A percentile compares a stretch with the other conserved stretches of the same genome.
Conservation (phyloP, 2,329 filamentous ascomycete genomes). For the Thielaviopsis euricoi region DNA sequence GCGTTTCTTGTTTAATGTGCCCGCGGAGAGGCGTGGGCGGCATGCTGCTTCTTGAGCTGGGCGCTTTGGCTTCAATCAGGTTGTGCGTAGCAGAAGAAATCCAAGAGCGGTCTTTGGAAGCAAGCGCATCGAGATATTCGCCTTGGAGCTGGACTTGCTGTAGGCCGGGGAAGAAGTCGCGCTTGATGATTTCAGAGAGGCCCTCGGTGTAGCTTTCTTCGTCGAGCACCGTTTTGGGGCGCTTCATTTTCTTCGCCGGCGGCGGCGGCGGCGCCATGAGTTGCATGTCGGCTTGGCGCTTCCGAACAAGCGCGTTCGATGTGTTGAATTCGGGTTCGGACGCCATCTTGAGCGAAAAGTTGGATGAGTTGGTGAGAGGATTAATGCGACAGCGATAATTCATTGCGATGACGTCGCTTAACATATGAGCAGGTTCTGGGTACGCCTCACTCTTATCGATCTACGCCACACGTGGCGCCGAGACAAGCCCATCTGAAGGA, state of each 20-base stretch:
- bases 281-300: constrained; percentile 50
- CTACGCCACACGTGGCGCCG: not conserved
- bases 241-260: constrained; percentile 73
- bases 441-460: not conserved
- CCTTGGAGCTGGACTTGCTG: constrained; percentile 73
- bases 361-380: not conserved
- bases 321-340: constrained; percentile 11
- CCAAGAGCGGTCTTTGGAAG: constrained; percentile 73
- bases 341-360: not conserved
- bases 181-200: constrained; percentile 82
- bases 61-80: constrained; percentile 62
- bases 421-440: too few species aligned
- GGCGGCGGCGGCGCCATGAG: constrained; percentile 76
- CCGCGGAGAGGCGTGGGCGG: not conserved
- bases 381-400: not conserved
- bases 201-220: constrained; percentile 88
- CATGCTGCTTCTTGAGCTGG: not conserved
- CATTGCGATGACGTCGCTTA: not conserved
- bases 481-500: not conserved
- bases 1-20: constrained; percentile 40
- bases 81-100: constrained; percentile 64
- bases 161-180: constrained; percentile 91
- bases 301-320: constrained; percentile 48
- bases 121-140: constrained; percentile 82
- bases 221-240: constrained; percentile 73